Conservation (phyloP, 1,284 basidiomycete species). For the Chalciporus sp. region DNA sequence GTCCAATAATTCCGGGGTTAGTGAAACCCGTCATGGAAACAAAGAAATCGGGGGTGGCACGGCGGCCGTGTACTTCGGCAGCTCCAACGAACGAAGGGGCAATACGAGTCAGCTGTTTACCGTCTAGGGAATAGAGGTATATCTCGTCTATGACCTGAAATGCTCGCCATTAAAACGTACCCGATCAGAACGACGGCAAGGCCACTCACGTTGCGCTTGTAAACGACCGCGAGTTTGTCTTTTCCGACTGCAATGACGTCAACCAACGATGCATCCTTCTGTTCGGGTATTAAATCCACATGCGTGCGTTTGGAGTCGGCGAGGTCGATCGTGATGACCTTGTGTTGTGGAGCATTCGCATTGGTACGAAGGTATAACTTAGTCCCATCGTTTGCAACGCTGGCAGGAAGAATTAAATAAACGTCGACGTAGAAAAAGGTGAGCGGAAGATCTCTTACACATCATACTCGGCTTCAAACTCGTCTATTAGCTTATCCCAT, state of each 20-base stretch:
- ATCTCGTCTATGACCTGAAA: constrained; percentile 79
- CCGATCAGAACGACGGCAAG: not conserved
- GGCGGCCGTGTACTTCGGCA: constrained; percentile 54
- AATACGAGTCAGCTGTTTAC: constrained; percentile 59
- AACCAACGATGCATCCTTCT: constrained; percentile 62
- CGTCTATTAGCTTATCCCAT: constrained; percentile 70
- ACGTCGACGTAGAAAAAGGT: constrained; percentile 1
- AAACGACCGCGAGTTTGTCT: constrained; percentile 65
- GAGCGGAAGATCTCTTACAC: constrained; percentile 46
- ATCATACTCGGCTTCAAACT: constrained; percentile 63
- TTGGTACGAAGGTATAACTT: constrained; percentile 70
- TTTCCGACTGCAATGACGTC: constrained; percentile 54
- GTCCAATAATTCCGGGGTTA: constrained; percentile 69
- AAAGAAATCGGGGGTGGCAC: constrained; percentile 70
- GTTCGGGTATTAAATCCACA: constrained; percentile 73
- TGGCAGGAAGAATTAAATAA: constrained; percentile 27
- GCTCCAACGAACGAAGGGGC: constrained; percentile 75
- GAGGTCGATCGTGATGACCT: constrained; percentile 69
- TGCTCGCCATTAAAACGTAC: constrained; percentile 15
- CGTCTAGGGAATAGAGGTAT: constrained; percentile 70
- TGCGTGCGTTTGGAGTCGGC: constrained; percentile 50
- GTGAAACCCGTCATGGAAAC: constrained; percentile 72
- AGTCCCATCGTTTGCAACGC: constrained; percentile 69
- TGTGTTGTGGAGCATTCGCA: constrained; percentile 65
- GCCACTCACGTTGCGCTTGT: constrained; percentile 70